Base-by-base conservation (phyloP, 257 asterid genomes). In the Lantana camara region DNA sequence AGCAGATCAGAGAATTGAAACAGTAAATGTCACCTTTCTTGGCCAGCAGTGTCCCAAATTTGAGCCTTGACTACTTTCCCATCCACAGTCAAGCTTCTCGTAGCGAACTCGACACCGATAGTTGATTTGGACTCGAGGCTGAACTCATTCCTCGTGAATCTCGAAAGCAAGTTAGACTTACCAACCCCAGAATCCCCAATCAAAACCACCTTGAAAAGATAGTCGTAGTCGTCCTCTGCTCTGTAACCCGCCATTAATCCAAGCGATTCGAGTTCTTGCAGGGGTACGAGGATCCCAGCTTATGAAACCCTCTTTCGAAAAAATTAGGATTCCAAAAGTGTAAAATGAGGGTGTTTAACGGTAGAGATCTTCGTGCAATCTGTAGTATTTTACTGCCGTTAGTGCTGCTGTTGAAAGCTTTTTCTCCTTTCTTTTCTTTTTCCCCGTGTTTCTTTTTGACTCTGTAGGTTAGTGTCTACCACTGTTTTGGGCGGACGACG, bases 41-140 rank as follows among this genome's bases (percentile, higher is more conserved):
- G 97, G 34, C 97, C 95, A 60, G 95, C 94, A 56, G 97, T 87
- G 70, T 87, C 97, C 97, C 97, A 90, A 81, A 90, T 90, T 86
- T 90, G 95, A 74, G 97, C 97, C 74, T 89, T 89, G 74, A 89
- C 80, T 61, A 89, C 94, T 72, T 89, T 89, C 0, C 74, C 69
- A 67, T 89, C 97, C 21, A 89, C 91, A 58, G 81, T 84, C 79
- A 89, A 81, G 78, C 95, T 86, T 73, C 93, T 67, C 14, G 97
- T 89, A 15, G 97, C 97, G 64, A 89, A 89, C 77, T 89, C 97
- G 67, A 89, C 97, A 7, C 97, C 97, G 53, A 89, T 89, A 23
- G 95, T 89, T 22, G 97, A 89, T 57, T 89, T 86, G 29, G 97
- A 81, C 73, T 89, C 97, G 27, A 89, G 94, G 67, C 94, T 86